phyloP scores from a whole-genome alignment of 306 rosid species.

The Benincasa hispida region DNA sequence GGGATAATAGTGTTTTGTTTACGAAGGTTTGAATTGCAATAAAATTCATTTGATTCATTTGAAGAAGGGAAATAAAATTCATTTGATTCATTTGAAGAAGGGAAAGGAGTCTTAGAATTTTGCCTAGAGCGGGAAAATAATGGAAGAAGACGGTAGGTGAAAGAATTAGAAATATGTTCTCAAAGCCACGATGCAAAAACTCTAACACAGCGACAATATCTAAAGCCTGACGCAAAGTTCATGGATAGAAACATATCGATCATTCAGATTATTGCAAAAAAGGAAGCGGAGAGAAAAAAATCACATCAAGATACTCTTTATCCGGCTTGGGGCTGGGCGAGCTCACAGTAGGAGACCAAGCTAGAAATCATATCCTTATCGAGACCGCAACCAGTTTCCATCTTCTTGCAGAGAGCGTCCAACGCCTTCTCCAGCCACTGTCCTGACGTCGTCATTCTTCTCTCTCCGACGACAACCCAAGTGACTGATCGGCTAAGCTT shows the following conservation, averaged over 20 bases:
- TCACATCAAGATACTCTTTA: slow-evolving; percentile 25
- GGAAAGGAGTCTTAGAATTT: not conserved
- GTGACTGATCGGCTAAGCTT: not conserved
- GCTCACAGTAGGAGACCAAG: slow-evolving; percentile 81
- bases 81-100: not conserved
- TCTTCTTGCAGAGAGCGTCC: slow-evolving; percentile 51
- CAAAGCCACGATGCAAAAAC: not conserved
- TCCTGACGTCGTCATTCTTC: slow-evolving; percentile 45
- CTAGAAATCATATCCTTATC: slow-evolving; percentile 78
- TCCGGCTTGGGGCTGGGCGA: slow-evolving; percentile 75
- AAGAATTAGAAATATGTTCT: not conserved
- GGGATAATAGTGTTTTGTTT: slow-evolving; percentile 8
- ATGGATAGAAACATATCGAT: not conserved
- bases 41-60: slow-evolving; percentile 23
- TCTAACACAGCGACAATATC: not conserved
- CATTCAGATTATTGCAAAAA: not conserved
- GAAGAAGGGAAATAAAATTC: slow-evolving; percentile 12
- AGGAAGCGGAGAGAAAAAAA: not conserved
- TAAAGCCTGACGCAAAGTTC: not conserved
- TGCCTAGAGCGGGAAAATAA: not conserved
- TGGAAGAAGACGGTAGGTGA: not conserved
- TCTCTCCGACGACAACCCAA: not conserved
- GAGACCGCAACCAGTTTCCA: slow-evolving; percentile 62
- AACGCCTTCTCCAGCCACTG: slow-evolving; percentile 84
- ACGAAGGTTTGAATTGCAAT: slow-evolving; percentile 8